Conservation (phyloP, 306 rosid genomes). For the Argentina anserina region DNA sequence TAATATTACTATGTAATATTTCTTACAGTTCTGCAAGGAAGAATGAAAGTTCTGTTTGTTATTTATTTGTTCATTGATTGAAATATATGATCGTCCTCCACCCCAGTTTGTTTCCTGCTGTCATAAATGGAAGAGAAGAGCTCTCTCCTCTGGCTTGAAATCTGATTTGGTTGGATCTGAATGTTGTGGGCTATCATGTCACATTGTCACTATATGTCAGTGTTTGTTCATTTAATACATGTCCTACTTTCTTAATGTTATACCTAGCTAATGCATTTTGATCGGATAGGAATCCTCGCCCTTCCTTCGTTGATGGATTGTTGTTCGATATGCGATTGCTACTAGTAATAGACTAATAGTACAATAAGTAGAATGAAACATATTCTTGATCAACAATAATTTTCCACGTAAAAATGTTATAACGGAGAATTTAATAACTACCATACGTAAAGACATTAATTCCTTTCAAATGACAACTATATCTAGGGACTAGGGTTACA, state of each 20-base stretch:
- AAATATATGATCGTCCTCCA: not conserved
- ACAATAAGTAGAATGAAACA: too few relatives aligned
- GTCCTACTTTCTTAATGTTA: not conserved
- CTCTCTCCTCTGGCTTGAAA: not conserved
- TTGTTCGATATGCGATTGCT: not conserved
- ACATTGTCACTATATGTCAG: not conserved
- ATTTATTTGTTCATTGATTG: not conserved
- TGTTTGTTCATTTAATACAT: not conserved
- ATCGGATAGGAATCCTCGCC: not conserved
- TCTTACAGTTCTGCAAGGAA: not conserved
- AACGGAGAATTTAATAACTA: too few relatives aligned
- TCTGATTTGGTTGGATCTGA: not conserved
- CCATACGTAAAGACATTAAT: too few relatives aligned
- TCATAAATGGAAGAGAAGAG: not conserved
- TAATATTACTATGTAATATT: not conserved
- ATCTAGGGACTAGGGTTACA: too few relatives aligned
- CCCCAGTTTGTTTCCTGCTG: not conserved
- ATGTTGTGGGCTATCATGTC: not conserved
- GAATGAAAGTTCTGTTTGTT: not conserved
- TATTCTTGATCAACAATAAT: too few relatives aligned
- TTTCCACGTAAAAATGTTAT: too few relatives aligned
- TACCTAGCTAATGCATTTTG: not conserved
- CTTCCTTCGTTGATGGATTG: not conserved
- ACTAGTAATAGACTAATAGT: too few relatives aligned
- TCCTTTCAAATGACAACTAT: too few relatives aligned